Conservation (phyloP, 306 rosid species). For the Glycine tomentella region DNA sequence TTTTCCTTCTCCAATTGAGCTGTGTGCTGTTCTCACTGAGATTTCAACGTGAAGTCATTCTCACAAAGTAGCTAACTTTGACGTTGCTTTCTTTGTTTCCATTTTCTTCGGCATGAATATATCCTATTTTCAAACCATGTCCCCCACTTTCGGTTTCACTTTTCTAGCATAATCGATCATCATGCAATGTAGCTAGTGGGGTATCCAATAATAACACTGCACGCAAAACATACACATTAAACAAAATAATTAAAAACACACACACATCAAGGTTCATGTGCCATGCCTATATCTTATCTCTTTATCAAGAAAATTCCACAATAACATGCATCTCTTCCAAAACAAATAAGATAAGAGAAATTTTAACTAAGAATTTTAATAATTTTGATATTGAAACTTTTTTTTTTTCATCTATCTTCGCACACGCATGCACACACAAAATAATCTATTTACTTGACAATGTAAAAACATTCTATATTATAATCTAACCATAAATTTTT, state of each 20-base stretch:
- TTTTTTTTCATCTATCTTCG: no score
- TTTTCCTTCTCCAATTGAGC: background rate
- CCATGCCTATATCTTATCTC: background rate
- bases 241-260: background rate
- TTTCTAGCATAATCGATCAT: background rate
- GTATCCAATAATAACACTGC: constrained; percentile 17
- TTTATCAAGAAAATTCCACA: background rate
- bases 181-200: constrained; percentile 25
- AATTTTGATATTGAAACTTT: no score
- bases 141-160: constrained; percentile 37
- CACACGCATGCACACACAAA: no score
- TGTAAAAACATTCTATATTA: no score
- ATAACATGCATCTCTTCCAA: background rate
- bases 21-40: constrained; percentile 11
- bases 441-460: no score
- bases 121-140: constrained; percentile 31
- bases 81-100: constrained; percentile 26
- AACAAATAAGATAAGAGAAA: background rate
- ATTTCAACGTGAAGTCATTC: constrained; percentile 14
- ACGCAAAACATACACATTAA: background rate
- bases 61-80: background rate
- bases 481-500: no score
- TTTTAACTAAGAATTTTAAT: background rate
- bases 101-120: background rate
- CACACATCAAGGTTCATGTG: background rate